phyloP scores from a whole-genome alignment of 768 basidiomycete genomes.

The Xanthoconium purpureum region DNA sequence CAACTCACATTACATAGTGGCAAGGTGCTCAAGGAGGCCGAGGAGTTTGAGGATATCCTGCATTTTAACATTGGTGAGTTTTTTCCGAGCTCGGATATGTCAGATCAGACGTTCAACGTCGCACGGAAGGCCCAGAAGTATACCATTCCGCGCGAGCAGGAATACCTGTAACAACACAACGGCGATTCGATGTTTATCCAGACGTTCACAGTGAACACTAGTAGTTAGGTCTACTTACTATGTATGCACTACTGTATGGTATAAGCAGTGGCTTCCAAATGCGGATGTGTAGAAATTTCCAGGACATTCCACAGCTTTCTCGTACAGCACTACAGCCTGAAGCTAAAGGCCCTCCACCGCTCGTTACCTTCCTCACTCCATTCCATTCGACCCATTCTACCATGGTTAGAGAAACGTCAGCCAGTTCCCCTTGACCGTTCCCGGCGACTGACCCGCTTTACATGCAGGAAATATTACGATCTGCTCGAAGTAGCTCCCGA shows the following conservation, averaged over 20 bases:
- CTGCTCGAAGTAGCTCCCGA: conserved; percentile 80
- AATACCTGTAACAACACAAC: conserved; percentile 89
- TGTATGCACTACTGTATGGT: no score
- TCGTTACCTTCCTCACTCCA: conserved; percentile 15
- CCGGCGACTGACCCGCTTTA: neutral
- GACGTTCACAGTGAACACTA: conserved; percentile 49
- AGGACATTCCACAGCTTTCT: conserved; percentile 34
- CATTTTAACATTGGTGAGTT: conserved; percentile 78
- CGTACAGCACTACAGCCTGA: conserved; percentile 33
- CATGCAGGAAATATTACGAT: conserved; percentile 82
- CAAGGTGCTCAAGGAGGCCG: conserved; percentile 67
- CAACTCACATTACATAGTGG: conserved; percentile 51
- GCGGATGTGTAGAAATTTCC: conserved; percentile 24
- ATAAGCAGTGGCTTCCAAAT: conserved; percentile 15
- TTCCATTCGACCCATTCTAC: conserved; percentile 12
- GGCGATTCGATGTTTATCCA: conserved; percentile 89
- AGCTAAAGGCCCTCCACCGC: conserved; percentile 22
- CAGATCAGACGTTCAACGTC: neutral
- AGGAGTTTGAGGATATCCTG: conserved; percentile 74
- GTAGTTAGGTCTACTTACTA: no score
- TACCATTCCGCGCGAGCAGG: conserved; percentile 68
- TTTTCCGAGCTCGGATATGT: neutral
- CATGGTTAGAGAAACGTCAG: conserved; percentile 73
- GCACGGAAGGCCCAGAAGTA: conserved; percentile 55
- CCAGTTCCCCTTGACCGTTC: neutral